Base-by-base conservation (phyloP, 495 filamentous ascomycete genomes). In the Parachaetomium inaequale region DNA sequence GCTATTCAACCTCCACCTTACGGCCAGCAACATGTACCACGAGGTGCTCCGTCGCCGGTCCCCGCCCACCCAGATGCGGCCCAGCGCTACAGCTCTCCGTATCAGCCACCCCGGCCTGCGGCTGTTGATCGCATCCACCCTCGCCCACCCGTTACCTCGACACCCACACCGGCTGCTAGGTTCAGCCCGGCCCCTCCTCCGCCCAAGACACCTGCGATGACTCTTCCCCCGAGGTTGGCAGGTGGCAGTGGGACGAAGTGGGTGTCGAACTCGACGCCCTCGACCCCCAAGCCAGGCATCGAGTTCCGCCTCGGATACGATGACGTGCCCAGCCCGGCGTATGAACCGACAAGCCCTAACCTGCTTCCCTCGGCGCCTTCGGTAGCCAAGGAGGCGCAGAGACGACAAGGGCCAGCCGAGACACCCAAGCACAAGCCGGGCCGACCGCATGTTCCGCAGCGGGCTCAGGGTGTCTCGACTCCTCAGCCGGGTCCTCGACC, bases 161-260 rank as follows among this genome's bases (percentile, higher is more conserved):
- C 69, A 36, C 67, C 69, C 3, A 63, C 61, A 8, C 59, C 58
- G 38, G 42, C 67, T n/a, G 42, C 65, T 38, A 61, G 65, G 45
- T 61, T 65, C 56, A 62, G 64, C 15, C 66, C 63, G 7, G 31
- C 54, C 2, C 15, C 57, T 46, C 53, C 65, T n/a, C 53, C 61
- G 10, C 66, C 68, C 8, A 67, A 68, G 40, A 68, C 70, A 21
- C 66, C 70, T 14, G 42, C 56, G 2, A 45, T 59, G 25, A 29
- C 14, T 8, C 25, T 67, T 36, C 55, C 58, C 1, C 19, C 42
- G 2, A 69, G 63, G 38, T 26, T 70, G 23, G 26, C 56, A 3
- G 58, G 68, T 14, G 80, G 79, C 2, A 76, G 71, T 53, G 77
- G 74, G 15, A 84, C 82, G 2, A 79, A 76, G 65, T 83, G 82